phyloP scores from a whole-genome alignment of 768 basidiomycete species.

The Leucogyrophana mollusca region DNA sequence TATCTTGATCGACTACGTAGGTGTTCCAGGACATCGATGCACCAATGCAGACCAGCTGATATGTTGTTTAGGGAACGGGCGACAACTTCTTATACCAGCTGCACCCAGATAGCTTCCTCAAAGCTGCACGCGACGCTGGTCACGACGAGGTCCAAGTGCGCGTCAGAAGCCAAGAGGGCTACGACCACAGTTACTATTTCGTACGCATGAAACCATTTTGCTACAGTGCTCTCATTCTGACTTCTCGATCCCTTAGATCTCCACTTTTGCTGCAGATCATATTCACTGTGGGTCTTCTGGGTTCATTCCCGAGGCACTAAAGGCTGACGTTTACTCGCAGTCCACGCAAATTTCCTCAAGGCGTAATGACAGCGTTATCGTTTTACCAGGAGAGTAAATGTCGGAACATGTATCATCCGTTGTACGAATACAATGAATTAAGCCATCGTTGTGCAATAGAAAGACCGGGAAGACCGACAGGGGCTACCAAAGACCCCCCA shows the following conservation, averaged over 20 bases:
- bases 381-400: too few species aligned
- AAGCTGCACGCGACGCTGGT: constrained; percentile 72
- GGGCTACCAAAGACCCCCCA: too few species aligned
- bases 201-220: constrained; percentile 37
- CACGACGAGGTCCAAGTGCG: constrained; percentile 73
- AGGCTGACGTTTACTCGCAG: constrained; percentile 35
- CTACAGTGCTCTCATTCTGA: not conserved
- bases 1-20: constrained; percentile 84
- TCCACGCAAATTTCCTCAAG: constrained; percentile 87
- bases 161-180: constrained; percentile 78
- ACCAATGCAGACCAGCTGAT: not conserved
- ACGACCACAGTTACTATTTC: constrained; percentile 91
- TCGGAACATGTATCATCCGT: too few species aligned
- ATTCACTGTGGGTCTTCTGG: constrained; percentile 65
- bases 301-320: constrained; percentile 2
- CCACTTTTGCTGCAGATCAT: constrained; percentile 88
- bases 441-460: too few species aligned
- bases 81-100: constrained; percentile 90
- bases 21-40: constrained; percentile 20
- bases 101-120: constrained; percentile 84
- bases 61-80: constrained; percentile 55
- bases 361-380: constrained; percentile 36
- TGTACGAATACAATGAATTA: too few species aligned
- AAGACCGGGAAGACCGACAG: too few species aligned
- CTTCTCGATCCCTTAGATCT: constrained; percentile 52